Evolutionary conservation across 129 eudicot genomes (phyloP).

Genomic region (Ambrosia artemisiifolia): DNA sequence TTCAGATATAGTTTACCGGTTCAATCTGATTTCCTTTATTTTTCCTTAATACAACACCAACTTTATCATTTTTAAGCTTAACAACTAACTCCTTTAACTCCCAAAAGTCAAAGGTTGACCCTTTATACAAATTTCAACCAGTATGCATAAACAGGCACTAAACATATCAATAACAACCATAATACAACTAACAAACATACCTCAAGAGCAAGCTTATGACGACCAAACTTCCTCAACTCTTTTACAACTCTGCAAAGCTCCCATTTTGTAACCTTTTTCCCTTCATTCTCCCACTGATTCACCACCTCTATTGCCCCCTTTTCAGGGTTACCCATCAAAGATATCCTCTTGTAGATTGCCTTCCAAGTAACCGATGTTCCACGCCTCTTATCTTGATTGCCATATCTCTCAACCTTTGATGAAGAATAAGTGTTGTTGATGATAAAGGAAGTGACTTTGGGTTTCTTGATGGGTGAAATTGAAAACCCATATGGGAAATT

Average conservation of each 20-base stretch:
- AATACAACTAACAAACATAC: constrained; percentile 31
- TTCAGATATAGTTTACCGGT: not conserved
- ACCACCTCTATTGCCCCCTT: constrained; percentile 50
- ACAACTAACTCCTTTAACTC: not conserved
- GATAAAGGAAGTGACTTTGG: constrained; percentile 22
- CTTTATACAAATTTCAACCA: not conserved
- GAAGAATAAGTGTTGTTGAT: constrained; percentile 20
- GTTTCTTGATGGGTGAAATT: constrained; percentile 17
- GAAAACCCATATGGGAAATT: constrained; percentile 48
- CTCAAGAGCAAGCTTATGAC: constrained; percentile 76
- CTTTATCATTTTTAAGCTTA: not conserved
- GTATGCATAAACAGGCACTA: not conserved
- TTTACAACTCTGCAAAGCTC: constrained; percentile 72
- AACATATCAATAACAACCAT: not conserved
- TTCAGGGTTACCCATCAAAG: constrained; percentile 45
- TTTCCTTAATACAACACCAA: not conserved
- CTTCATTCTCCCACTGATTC: constrained; percentile 79
- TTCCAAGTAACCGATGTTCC: constrained; percentile 47
- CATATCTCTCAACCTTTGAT: constrained; percentile 49
- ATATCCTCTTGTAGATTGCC: constrained; percentile 50
- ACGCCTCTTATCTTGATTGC: constrained; percentile 57
- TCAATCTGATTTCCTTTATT: not conserved
- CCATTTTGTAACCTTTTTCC: constrained; percentile 62
- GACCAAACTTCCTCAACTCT: constrained; percentile 73
- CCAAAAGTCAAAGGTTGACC: not conserved